These are phyloP conservation scores for Peronospora belbahrii DNA, from an alignment of 352 stramenopile genomes.

Conservation along the genomic window DNA sequence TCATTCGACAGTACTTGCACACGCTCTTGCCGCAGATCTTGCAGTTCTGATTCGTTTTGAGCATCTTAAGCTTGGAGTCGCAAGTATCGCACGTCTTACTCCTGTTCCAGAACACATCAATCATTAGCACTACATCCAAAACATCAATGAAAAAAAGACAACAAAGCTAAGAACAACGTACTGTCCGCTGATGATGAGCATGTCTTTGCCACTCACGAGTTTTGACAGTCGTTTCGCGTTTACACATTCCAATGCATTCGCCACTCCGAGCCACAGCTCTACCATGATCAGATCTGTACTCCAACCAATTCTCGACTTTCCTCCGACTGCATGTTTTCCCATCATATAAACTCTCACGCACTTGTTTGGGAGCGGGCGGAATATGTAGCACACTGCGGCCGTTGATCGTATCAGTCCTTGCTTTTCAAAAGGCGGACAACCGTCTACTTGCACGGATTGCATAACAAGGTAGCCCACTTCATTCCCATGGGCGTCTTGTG, in stretches of 20 bases:
- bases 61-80: slow-evolving; percentile 44
- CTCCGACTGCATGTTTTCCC: slow-evolving; percentile 40
- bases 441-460: slow-evolving; percentile 40
- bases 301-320: slow-evolving; percentile 54
- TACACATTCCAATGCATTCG: slow-evolving; percentile 42
- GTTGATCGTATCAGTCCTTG: slow-evolving; percentile 45
- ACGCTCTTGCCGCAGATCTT: slow-evolving; percentile 67
- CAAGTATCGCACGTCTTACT: slow-evolving; percentile 56
- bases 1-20: slow-evolving; percentile 53
- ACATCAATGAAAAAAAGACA: neutral
- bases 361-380: slow-evolving; percentile 41
- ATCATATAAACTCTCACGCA: slow-evolving; percentile 58
- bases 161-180: slow-evolving; percentile 14
- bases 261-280: slow-evolving; percentile 55
- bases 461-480: slow-evolving; percentile 58
- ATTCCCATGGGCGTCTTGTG: slow-evolving; percentile 35
- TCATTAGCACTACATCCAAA: slow-evolving; percentile 6
- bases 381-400: slow-evolving; percentile 57
- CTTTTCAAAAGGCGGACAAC: slow-evolving; percentile 52
- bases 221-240: slow-evolving; percentile 53
- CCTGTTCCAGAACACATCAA: slow-evolving; percentile 3
- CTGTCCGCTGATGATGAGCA: slow-evolving; percentile 40
- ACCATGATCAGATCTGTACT: slow-evolving; percentile 43
- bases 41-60: slow-evolving; percentile 47
- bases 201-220: slow-evolving; percentile 41